Base-by-base conservation (phyloP, 306 rosid species). In the Pyrus pyrifolia region DNA sequence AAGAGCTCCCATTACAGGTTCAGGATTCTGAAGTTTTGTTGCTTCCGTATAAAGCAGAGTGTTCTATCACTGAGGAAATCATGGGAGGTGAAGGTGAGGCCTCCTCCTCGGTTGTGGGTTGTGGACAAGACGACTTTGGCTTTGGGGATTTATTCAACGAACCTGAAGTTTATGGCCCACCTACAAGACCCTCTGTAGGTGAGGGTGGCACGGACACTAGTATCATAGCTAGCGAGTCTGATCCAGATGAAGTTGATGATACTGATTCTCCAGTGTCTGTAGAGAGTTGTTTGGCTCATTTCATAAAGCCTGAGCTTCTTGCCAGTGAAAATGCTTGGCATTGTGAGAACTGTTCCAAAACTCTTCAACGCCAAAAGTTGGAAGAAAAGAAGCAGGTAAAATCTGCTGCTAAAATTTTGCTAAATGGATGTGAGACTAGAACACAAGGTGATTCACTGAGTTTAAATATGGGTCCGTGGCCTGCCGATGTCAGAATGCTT, bases 221-320 rank as follows among this genome's bases (percentile, higher is more conserved):
- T 78, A 78, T 84, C 44, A 40, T 82, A 27, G 82, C 75, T 30
- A 91, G 93, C 35, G 98, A 92, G 73, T 96, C 99, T 73, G 99
- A 96, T 82, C 91, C 97, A 13, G 97, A 93, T 82, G 99, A 92
- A 91, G 97, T 96, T 83, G 99, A 96, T 85, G 86, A 93, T 72
- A 76, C 96, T 15, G 80, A 87, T 88, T 87, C 98, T 80, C 99
- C 96, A 0, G 96, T 96, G 25, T 92, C 99, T 25, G 85, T 96
- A 52, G 98, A 91, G 83, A 91, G 91, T 88, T 96, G 99, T 81
- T 89, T 96, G 82, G 80, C 88, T 75, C 88, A 88, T 84, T 96
- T 91, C 87, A 89, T 85, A 52, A 93, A 89, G 86, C 98, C 97
- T 8, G 98, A 96, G 88, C 93, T 91, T 79, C 98, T 96, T 74